Evolutionary conservation across 495 filamentous ascomycete species (phyloP).

Genomic region (Penicillium herquei): DNA sequence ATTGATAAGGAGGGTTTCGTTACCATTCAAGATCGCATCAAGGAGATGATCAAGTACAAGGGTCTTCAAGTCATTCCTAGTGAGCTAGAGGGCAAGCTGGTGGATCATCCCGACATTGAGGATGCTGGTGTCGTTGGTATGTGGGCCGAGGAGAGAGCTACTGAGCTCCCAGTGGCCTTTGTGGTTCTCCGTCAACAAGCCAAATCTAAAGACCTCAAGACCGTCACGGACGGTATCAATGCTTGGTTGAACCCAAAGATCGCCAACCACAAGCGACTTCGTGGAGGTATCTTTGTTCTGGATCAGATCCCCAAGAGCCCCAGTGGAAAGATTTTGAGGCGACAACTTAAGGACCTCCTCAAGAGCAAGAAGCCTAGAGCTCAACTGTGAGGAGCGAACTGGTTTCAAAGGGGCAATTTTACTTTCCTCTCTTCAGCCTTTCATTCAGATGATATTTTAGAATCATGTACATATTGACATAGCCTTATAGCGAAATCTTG

Average conservation of each 20-base stretch:
- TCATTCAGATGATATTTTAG: too few relatives aligned
- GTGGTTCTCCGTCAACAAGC: slow-evolving; percentile 49
- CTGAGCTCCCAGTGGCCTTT: slow-evolving; percentile 76
- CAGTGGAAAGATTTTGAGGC: slow-evolving; percentile 76
- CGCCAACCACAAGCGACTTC: slow-evolving; percentile 64
- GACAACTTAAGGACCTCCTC: slow-evolving; percentile 49
- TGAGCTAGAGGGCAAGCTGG: slow-evolving; percentile 69
- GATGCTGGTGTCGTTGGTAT: slow-evolving; percentile 72
- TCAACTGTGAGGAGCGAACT: slow-evolving; percentile 7
- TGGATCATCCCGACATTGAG: slow-evolving; percentile 62
- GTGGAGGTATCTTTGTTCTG: slow-evolving; percentile 72
- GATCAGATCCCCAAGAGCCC: slow-evolving; percentile 74
- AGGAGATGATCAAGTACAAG: slow-evolving; percentile 79
- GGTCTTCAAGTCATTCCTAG: slow-evolving; percentile 78
- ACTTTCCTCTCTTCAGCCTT: too few relatives aligned
- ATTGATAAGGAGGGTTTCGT: slow-evolving; percentile 53
- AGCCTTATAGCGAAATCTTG: too few relatives aligned
- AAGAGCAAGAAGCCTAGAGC: slow-evolving; percentile 19
- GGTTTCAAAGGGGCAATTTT: too few relatives aligned
- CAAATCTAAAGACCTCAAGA: slow-evolving; percentile 34
- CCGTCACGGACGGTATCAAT: slow-evolving; percentile 21
- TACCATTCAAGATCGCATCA: slow-evolving; percentile 67
- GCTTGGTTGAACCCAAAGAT: slow-evolving; percentile 51
- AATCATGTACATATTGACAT: too few relatives aligned
- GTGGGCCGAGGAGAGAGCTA: slow-evolving; percentile 58